phyloP scores from a whole-genome alignment of 108 stramenopile species.

The Pseudonitzschia delicatissima region DNA sequence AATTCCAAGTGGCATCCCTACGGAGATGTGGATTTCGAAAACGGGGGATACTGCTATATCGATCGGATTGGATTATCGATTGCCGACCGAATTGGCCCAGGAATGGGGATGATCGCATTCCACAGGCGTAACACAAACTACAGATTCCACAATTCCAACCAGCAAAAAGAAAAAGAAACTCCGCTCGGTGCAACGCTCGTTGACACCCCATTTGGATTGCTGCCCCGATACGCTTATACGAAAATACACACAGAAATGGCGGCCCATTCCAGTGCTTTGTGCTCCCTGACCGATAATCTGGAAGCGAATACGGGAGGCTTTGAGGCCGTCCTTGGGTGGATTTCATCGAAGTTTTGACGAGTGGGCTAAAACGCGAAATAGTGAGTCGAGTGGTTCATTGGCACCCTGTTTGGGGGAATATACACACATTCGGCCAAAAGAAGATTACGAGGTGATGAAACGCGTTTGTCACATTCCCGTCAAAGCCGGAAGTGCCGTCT shows the following conservation, averaged over 20 bases:
- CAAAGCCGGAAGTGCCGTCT: conserved; percentile 77
- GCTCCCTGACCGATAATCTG: conserved; percentile 73
- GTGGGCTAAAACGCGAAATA: conserved; percentile 50
- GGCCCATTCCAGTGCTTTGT: conserved; percentile 94
- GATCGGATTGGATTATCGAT: conserved; percentile 87
- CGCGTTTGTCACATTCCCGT: conserved; percentile 76
- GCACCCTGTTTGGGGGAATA: conserved; percentile 89
- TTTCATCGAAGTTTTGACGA: conserved; percentile 84
- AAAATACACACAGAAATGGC: conserved; percentile 63
- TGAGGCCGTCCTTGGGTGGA: conserved; percentile 74
- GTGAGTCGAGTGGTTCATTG: conserved; percentile 23
- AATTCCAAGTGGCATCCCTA: conserved; percentile 75
- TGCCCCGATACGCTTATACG: conserved; percentile 76
- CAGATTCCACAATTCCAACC: neutral
- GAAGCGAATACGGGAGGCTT: conserved; percentile 87
- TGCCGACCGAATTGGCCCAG: conserved; percentile 69
- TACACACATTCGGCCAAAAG: conserved; percentile 83
- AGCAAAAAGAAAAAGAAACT: conserved; percentile 45
- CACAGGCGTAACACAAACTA: neutral
- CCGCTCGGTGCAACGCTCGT: conserved; percentile 73
- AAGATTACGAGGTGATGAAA: conserved; percentile 71
- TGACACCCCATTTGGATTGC: conserved; percentile 94
- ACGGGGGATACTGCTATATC: conserved; percentile 68
- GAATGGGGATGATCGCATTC: conserved; percentile 42
- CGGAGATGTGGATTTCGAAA: conserved; percentile 67